Conservation (phyloP, 2,329 filamentous ascomycete species). For the Apiospora saccharicola region DNA sequence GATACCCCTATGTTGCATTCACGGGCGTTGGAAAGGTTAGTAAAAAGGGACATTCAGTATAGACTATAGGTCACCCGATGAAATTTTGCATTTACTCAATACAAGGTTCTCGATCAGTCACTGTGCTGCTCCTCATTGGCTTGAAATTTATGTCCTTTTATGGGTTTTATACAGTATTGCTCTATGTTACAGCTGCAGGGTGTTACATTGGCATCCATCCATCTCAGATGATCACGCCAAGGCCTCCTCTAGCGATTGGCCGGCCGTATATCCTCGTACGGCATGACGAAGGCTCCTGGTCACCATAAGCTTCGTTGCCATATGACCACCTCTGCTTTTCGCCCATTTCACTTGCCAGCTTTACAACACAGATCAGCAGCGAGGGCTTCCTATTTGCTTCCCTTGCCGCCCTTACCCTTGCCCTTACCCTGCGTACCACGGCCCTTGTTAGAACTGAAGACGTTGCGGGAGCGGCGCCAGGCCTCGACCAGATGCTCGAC, state of each 20-base stretch:
- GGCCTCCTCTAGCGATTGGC: not conserved
- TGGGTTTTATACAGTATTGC: constrained; percentile 5
- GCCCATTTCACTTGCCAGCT: not conserved
- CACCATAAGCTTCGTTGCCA: not conserved
- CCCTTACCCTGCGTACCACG: not conserved
- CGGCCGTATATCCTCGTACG: not conserved
- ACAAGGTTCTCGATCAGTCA: not conserved
- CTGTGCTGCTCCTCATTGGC: not conserved
- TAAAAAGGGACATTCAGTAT: not conserved
- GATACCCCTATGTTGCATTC: constrained; percentile 10
- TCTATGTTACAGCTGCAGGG: constrained; percentile 12
- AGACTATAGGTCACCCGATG: not conserved
- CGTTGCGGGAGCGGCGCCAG: constrained; percentile 55
- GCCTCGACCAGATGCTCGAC: constrained; percentile 80
- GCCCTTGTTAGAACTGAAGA: constrained; percentile 42
- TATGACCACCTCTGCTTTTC: not conserved
- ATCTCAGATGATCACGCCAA: not conserved
- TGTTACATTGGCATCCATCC: not conserved
- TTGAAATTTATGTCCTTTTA: not conserved
- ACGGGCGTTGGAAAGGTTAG: constrained; percentile 1
- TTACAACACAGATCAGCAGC: not conserved
- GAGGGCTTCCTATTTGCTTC: not conserved
- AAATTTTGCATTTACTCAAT: not conserved
- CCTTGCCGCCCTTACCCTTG: constrained; percentile 11
- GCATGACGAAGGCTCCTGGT: not conserved